Conservation (phyloP, 805 yeast genomes). For the Starmerella sp. region DNA sequence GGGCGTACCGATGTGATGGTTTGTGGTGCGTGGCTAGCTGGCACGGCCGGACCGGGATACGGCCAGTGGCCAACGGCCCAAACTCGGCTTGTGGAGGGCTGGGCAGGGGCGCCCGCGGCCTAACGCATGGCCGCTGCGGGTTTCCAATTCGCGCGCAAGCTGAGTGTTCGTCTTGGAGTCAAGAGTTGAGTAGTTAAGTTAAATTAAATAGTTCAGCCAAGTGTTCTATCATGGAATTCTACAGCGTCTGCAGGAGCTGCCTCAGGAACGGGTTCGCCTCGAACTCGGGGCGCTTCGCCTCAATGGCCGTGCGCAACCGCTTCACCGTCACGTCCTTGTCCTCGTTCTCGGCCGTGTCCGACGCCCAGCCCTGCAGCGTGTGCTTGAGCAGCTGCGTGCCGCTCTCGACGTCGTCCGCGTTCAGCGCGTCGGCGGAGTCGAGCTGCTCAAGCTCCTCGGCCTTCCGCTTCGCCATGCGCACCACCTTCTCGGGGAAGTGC, state of each 20-base stretch:
- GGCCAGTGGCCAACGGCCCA: neutral
- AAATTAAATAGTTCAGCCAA: too few species aligned
- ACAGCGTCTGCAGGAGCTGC: slow-evolving; percentile 6
- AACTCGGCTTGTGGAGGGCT: neutral
- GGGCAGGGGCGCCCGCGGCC: too few species aligned
- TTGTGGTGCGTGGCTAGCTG: neutral
- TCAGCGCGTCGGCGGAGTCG: slow-evolving; percentile 32
- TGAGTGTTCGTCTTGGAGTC: too few species aligned
- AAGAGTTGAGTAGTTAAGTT: too few species aligned
- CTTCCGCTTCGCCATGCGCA: slow-evolving; percentile 90
- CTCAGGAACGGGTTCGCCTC: slow-evolving; percentile 17
- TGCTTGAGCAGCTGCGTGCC: slow-evolving; percentile 44
- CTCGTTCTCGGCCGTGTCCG: slow-evolving; percentile 19
- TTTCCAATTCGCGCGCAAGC: too few species aligned
- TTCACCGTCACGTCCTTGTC: slow-evolving; percentile 4
- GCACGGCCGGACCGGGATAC: neutral
- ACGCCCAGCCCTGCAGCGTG: slow-evolving; percentile 34
- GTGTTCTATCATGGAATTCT: too few species aligned
- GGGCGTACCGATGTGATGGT: too few species aligned
- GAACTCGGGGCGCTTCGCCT: slow-evolving; percentile 6
- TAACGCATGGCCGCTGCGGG: too few species aligned
- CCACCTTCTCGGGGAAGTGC: slow-evolving; percentile 79
- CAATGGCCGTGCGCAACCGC: slow-evolving; percentile 11
- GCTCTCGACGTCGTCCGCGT: slow-evolving; percentile 39
- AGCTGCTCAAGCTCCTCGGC: slow-evolving; percentile 74